Evolutionary conservation across 768 basidiomycete genomes (phyloP), one percentile per base, ranked within the genome.

Genomic region (Lepiota venenata): DNA sequence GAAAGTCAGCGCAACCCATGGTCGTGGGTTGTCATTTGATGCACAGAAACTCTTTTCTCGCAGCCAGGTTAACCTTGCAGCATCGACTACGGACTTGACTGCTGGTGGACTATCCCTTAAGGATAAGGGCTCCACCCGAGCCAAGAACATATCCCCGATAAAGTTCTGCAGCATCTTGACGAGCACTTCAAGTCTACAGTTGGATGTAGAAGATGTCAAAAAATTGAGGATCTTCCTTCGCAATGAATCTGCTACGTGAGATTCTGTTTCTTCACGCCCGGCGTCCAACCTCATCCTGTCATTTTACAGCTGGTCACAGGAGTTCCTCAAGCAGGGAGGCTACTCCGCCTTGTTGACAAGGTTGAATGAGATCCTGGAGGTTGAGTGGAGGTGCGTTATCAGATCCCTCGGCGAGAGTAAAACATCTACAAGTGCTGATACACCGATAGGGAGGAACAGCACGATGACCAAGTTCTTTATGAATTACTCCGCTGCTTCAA

Each of bases 401-500:
- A 18, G 38, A 25, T 25, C 5, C 25, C 25, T 5, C 25, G 25
- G 25, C 25, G 18, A 36, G 39, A 21, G 50, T 11, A 18, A 29
- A 15, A 43, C 21, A 12, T 32, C 22, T 7, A 35, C 38, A 6
- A 40, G 10, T 11, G 1, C 18, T 56, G 38, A 59, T 15, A 8
- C 18, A 16, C 20, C 56, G 66, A 39, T 62, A 94, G 94, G 59
- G 96, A 98, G 67, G 97, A 99, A 65, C 96, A 98, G 64, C 96
- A 97, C 60, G 97, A 97, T 64, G 97, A 98, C 64, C 87, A 97
- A 66, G 77, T 97, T 40, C 75, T 99, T 14, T 87, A 96, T 60
- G 95, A 98, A 67, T 73, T 98, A 1, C 74, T 98, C 38, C 85
- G 93, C 2, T 98, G 94, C 72, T 84, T 98, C 69, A 97, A 97